These are phyloP conservation scores for Apiospora malaysiana DNA, from an alignment of 2,329 filamentous ascomycete species.

Conservation along the genomic window DNA sequence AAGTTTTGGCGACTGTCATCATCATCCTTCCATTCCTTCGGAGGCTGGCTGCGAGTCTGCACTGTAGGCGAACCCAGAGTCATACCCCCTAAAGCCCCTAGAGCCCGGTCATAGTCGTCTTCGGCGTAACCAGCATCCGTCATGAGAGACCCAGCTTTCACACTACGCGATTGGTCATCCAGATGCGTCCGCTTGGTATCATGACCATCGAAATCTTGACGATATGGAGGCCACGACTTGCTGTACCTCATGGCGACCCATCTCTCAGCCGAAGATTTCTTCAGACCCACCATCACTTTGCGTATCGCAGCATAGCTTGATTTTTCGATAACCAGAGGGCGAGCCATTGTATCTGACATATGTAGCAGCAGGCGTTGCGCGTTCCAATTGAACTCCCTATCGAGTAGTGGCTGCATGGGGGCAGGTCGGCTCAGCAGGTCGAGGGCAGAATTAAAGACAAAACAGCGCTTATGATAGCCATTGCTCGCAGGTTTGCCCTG, in stretches of 20 bases:
- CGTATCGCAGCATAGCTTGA: constrained; percentile 61
- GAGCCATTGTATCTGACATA: constrained; percentile 54
- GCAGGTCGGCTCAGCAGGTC: constrained; percentile 44
- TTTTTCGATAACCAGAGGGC: constrained; percentile 56
- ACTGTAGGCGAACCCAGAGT: constrained; percentile 60
- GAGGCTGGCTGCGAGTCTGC: constrained; percentile 52
- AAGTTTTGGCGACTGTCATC: constrained; percentile 41
- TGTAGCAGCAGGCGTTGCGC: constrained; percentile 61
- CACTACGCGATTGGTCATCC: constrained; percentile 59
- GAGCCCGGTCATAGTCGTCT: constrained; percentile 51
- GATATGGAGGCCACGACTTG: constrained; percentile 66
- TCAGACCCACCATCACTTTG: constrained; percentile 57
- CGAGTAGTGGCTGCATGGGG: constrained; percentile 39
- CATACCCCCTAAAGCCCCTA: constrained; percentile 60
- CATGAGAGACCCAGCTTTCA: constrained; percentile 59
- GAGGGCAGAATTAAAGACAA: constrained; percentile 49
- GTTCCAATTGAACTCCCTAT: constrained; percentile 59
- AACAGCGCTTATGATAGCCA: constrained; percentile 39
- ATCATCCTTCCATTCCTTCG: constrained; percentile 37
- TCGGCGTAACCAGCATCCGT: constrained; percentile 62
- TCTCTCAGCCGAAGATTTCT: constrained; percentile 58
- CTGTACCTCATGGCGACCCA: constrained; percentile 54
- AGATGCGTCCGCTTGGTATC: constrained; percentile 59
- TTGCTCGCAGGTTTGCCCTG: neutral
- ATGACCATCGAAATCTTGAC: constrained; percentile 61